Base-by-base conservation (phyloP, 768 basidiomycete genomes). In the Hydnum rufescens region DNA sequence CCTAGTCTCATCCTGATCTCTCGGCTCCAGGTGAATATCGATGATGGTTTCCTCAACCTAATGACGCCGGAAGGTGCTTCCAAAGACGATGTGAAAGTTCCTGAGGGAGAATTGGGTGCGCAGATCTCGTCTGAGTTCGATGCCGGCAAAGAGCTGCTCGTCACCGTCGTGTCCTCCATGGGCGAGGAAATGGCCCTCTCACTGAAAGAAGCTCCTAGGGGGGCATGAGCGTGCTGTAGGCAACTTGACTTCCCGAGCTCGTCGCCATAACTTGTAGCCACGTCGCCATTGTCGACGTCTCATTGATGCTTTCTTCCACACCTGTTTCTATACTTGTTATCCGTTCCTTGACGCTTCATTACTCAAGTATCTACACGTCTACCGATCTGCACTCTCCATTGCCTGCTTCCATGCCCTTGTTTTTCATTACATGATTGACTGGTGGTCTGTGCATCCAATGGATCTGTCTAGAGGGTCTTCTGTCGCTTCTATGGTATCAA, bases 51-150 rank as follows among this genome's bases (percentile, higher is more conserved):
- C 76, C 80, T 99, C 64, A 95, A 89, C 77, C 76, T 99, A 62
- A 83, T 99, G 84, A 74, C 70, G 59, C 43, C 62, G 60, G 90
- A 93, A 48, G 89, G 89, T 53, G 60, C 60, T 58, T 2, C 82
- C 61, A 96, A 95, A 71, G 87, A 96, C 64, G 93, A 99, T 70
- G 86, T 99, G 68, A 82, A 78, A 64, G 67, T 97, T 57, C 95
- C 93, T 29, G 93, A 96, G 56, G 68, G 75, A 53, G 79, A 85
- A 3, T 58, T 96, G 46, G 95, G 95, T 57, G 67, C 68, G 52
- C 65, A 80, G 51, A 89, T 97, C 59, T 54, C 70, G 61, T 28
- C 47, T 3, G 78, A 61, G 25, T 96, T 95, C 62, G 85, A 95
- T 0, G 78, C 71, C 0, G 88, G 83, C 67, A 87, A 88, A 68